Evolutionary conservation across 2,329 filamentous ascomycete genomes (phyloP), one percentile per base, ranked within the genome.

Genomic region (Neofusicoccum sp.): DNA sequence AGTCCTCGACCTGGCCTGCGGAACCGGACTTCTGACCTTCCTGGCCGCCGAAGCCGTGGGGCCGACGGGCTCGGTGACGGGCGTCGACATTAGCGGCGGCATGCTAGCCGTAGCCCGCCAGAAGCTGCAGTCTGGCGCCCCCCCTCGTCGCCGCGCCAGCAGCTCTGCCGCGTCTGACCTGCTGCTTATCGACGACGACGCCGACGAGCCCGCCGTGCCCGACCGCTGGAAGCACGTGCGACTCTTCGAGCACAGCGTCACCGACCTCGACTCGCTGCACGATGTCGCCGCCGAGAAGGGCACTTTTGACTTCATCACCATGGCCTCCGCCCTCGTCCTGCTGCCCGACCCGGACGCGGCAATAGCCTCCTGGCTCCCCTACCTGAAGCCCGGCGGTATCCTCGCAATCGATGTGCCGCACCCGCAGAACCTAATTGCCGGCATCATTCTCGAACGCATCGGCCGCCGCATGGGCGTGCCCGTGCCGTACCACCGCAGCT

Each of bases 1-100:
- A 24, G 65, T 80, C n/a, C 71, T 80, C 11, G 78, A 80, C 58
- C 68, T 80, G 14, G 78, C 78, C 5, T 79, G 77, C 62, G 78
- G 78, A 3, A 80, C 78, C 5, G 79, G 78, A 4, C 71, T 80
- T 0, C 67, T 79, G 14, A 74, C 72, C 1, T 73, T 78, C 63
- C 69, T 72, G 6, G 74, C 73, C 34, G 70, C 73, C 8, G 67
- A 75, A n/a, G 69, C 65, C 4, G 75, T 79, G 4, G 77, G 76
- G 0, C 61, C 71, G 9, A 60, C 64, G 6, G 77, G 77, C 8
- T 57, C 63, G 6, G 75, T 80, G 1, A 58, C 75, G 8, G 78
- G 76, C 14, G 65, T 80, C 34, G 78, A 80, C 61, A 68, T 80
- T 30, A 72, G 68, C 40, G 62, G 57, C 6, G 69, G 67, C 33